Percentiles rank a stretch among this genome's conserved stretches.
Evolutionary conservation across 2,329 filamentous ascomycete genomes (phyloP).

Genomic region (Ascochyta clinopodiicola): DNA sequence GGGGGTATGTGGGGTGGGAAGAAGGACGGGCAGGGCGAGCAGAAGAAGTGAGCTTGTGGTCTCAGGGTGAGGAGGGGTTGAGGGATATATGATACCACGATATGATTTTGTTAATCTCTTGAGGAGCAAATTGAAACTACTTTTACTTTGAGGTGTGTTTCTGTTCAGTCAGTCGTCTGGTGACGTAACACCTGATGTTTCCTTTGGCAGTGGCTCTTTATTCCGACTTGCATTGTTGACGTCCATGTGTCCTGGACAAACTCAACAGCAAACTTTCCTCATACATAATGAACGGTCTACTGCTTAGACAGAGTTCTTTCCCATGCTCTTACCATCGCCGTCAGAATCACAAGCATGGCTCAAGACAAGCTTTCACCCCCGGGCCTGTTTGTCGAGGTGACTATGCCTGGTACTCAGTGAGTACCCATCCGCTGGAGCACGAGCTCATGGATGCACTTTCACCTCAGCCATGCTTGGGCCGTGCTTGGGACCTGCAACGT

Average conservation of each 20-base stretch:
- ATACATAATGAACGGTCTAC: background rate
- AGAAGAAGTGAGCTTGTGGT: slow-evolving; percentile 24
- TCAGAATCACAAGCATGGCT: background rate
- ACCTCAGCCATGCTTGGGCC: background rate
- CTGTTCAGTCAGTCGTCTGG: background rate
- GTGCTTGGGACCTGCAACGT: background rate
- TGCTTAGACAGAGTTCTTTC: background rate
- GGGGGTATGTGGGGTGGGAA: slow-evolving; percentile 30
- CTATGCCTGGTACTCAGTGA: background rate
- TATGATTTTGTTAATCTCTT: background rate
- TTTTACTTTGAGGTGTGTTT: background rate
- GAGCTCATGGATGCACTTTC: background rate
- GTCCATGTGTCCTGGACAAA: background rate
- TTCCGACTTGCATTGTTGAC: background rate
- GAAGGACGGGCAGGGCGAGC: slow-evolving; percentile 24
- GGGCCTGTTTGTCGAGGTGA: background rate
- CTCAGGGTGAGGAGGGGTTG: background rate
- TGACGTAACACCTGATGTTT: background rate
- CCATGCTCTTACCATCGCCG: no score
- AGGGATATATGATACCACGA: slow-evolving; percentile 1
- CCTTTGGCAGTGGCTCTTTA: background rate
- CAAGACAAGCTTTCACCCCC: background rate
- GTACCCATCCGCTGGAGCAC: background rate
- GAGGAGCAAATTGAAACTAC: background rate
- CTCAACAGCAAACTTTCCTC: background rate